These are phyloP conservation scores for Metschnikowia chrysomelidarum DNA, from an alignment of 805 yeast species.

Conservation along the genomic window DNA sequence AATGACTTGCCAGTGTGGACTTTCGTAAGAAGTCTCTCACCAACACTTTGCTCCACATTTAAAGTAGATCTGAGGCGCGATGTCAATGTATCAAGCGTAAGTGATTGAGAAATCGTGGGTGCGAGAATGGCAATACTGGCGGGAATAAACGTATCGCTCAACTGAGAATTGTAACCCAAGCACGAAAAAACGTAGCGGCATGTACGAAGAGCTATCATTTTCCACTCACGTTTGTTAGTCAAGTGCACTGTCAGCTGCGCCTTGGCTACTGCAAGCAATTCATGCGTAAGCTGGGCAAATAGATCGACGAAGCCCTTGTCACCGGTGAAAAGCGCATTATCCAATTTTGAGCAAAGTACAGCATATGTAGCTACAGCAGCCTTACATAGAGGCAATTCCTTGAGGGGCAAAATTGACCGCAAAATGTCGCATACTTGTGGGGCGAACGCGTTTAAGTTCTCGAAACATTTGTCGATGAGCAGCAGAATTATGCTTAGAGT, in stretches of 20 bases:
- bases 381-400: constrained; percentile 63
- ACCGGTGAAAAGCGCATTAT: constrained; percentile 62
- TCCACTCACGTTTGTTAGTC: constrained; percentile 47
- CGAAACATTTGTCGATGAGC: constrained; percentile 72
- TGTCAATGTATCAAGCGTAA: constrained; percentile 21
- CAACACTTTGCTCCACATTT: constrained; percentile 31
- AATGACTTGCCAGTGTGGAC: constrained; percentile 25
- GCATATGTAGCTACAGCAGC: constrained; percentile 48
- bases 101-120: constrained; percentile 28
- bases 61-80: constrained; percentile 26
- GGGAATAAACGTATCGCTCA: constrained; percentile 29
- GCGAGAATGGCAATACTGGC: constrained; percentile 39
- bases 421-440: constrained; percentile 63
- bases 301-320: constrained; percentile 54
- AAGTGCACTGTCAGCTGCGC: constrained; percentile 12
- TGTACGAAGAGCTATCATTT: constrained; percentile 39
- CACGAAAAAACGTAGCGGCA: constrained; percentile 39
- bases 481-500: constrained; percentile 69
- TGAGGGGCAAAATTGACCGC: constrained; percentile 46
- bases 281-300: constrained; percentile 32
- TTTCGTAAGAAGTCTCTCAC: constrained; percentile 25
- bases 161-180: constrained; percentile 30
- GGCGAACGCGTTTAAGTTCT: constrained; percentile 83
- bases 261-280: constrained; percentile 18
- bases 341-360: constrained; percentile 39